A percentile compares a stretch with the other conserved stretches of the same genome.
These are phyloP conservation scores for Suhomyces wounanorum DNA, from an alignment of 1,139 yeast genomes.

Conservation along the genomic window DNA sequence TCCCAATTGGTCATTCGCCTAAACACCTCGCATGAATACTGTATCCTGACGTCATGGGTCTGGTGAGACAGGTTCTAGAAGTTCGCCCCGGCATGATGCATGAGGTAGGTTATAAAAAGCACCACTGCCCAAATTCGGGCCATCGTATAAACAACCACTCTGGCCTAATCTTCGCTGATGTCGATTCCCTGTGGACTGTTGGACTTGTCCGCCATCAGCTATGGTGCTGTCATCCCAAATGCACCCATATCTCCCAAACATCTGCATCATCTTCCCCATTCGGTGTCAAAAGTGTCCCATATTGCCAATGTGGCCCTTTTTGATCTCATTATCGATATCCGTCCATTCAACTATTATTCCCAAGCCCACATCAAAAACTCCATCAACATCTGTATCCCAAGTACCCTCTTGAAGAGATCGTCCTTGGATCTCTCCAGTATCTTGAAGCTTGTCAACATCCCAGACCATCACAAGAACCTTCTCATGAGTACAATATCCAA, in stretches of 20 bases:
- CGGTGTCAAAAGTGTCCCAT: slow-evolving; percentile 12
- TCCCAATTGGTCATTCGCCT: slow-evolving; percentile 2
- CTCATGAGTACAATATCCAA: slow-evolving; percentile 18
- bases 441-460: slow-evolving; percentile 31
- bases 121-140: not conserved
- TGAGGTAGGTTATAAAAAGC: not conserved
- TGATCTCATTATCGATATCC: slow-evolving; percentile 36
- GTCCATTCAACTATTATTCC: slow-evolving; percentile 40
- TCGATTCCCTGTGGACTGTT: slow-evolving; percentile 2
- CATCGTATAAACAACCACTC: not conserved
- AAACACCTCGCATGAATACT: not conserved
- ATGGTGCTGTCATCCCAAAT: not conserved
- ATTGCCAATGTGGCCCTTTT: slow-evolving; percentile 10
- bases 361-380: slow-evolving; percentile 31
- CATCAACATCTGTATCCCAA: slow-evolving; percentile 43
- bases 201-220: slow-evolving; percentile 2
- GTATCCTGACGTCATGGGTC: slow-evolving; percentile 1
- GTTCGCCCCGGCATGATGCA: not conserved
- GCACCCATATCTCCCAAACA: slow-evolving; percentile 3
- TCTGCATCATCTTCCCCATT: slow-evolving; percentile 7
- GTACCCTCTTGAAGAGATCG: slow-evolving; percentile 41
- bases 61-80: slow-evolving; percentile 4
- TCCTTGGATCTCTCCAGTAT: slow-evolving; percentile 35
- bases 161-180: not conserved
- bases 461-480: slow-evolving; percentile 19